Evolutionary conservation across 1,284 basidiomycete species (phyloP), one percentile per base, ranked within the genome.

Genomic region (Ganoderma multipileum): DNA sequence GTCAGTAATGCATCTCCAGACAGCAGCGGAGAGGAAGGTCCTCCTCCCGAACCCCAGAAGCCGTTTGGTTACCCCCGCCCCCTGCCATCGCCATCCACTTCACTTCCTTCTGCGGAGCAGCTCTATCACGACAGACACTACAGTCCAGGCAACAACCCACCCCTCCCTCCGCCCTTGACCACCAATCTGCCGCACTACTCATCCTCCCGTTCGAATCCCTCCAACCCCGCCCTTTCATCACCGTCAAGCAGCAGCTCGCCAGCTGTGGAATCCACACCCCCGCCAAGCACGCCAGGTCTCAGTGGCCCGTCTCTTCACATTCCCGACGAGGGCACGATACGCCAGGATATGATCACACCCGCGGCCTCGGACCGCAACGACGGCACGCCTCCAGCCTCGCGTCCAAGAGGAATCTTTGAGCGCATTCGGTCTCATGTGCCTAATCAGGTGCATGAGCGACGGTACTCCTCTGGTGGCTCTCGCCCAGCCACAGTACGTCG

Each of bases 231-330:
- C 55, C 83, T 88, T 63, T 90, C 90, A 9, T 91, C 90, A 2
- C 89, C 91, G 12, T 89, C 89, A 26, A 89, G 84, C 73, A 86
- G 87, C 65, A 87, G 86, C 73, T 91, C 89, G 3, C 89, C 87
- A 58, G 87, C 89, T 38, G 82, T 75, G 76, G 85, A 86, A 70
- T 85, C 84, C 20, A 86, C 89, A 6, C 89, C 90, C 66, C 89
- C 91, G 6, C 90, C 90, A 30, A 86, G 83, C 74, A 91, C 91
- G 4, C 89, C 90, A 12, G 86, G 86, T 55, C 82, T 87, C 66
- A 79, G 81, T 50, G 79, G 77, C 14, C 82, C 83, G 33, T 81
- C 83, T 20, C 82, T 83, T 61, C 84, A 85, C 72, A 77, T 84
- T 30, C 66, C 80, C 3, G 75, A 80, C 20, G 82, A 85, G 68